These are phyloP conservation scores for Parathielavia appendiculata DNA, from an alignment of 495 filamentous ascomycete species.

Conservation along the genomic window DNA sequence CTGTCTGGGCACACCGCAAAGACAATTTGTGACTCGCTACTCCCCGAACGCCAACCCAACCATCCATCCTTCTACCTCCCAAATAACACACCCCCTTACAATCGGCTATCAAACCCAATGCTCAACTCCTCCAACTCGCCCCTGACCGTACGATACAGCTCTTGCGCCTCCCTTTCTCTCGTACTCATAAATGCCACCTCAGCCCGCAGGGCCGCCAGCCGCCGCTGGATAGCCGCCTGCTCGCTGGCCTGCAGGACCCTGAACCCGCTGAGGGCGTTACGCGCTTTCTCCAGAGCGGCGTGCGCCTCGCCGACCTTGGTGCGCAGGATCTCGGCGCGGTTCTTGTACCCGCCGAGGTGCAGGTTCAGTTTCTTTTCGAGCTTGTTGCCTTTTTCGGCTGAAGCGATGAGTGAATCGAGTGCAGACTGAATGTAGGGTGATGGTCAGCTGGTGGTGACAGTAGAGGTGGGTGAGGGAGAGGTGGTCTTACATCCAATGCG, in stretches of 20 bases:
- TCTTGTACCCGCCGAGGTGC: constrained; percentile 84
- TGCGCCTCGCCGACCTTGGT: constrained; percentile 76
- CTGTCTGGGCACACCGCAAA: too few species aligned
- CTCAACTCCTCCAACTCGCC: constrained; percentile 69
- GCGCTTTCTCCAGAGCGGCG: constrained; percentile 68
- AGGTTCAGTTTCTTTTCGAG: constrained; percentile 89
- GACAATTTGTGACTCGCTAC: too few species aligned
- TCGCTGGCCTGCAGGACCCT: constrained; percentile 71
- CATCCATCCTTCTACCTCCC: too few species aligned
- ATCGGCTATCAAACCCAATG: constrained; percentile 20
- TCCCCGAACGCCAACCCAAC: too few species aligned
- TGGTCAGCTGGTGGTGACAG: constrained; percentile 27
- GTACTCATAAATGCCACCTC: constrained; percentile 78
- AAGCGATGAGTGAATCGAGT: constrained; percentile 62
- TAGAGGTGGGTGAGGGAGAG: constrained; percentile 1
- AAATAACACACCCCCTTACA: background rate
- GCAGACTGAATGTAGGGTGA: constrained; percentile 50
- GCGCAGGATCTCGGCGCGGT: constrained; percentile 73
- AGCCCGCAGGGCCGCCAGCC: constrained; percentile 71
- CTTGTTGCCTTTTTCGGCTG: constrained; percentile 75
- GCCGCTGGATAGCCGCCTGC: constrained; percentile 62
- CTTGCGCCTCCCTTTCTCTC: constrained; percentile 85
- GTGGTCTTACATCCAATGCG: constrained; percentile 58
- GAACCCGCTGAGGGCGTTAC: constrained; percentile 67
- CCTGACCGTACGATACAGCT: constrained; percentile 67